Evolutionary conservation across 176 grass and related monocot species (phyloP), one percentile per base, ranked within the genome.

Genomic region (Carex kokanica): DNA sequence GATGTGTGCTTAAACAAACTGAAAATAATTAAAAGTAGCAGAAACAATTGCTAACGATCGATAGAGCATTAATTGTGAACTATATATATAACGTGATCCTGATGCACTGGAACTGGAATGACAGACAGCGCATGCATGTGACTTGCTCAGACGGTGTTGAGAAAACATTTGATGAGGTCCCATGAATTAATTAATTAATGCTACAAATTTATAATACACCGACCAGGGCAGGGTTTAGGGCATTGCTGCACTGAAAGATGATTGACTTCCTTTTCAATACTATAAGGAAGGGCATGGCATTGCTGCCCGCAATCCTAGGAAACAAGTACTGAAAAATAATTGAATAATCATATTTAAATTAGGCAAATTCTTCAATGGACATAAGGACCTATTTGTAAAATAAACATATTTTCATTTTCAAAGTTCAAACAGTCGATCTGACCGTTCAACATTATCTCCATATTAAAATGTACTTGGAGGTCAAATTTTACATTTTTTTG

Each of bases 131-230:
- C 4, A 58, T 55, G 53, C n/a, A n/a, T n/a, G n/a, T 58, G 55
- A 58, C 17, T 58, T 58, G 1, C 38, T 20, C 36, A 43, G 45
- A 45, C 38, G 18, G 8, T 71, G 67, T 40, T 71, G 67, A 71
- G 38, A 71, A 45, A 47, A n/a, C 47, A 40, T 11, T 71, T 47
- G n/a, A 45, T 71, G 17, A 23, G 2, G 67, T 45, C 38, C 67
- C 17, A 45, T 47, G 8, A 71, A 43, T 45, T 71, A 71, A 71
- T 23, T n/a, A n/a, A n/a, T n/a, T n/a, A n/a, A n/a, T n/a, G 34
- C 8, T 23, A 71, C 16, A 45, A 71, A 45, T 71, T 71, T 47
- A 71, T 71, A 21, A 41, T 71, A 71, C 67, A 45, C 67, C 67
- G 67, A 43, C 38, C 67, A 21, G 16, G 34, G 36, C 3, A n/a